Evolutionary conservation across 352 stramenopile species (phyloP).

Genomic region (Globisporangium sylvaticum): DNA sequence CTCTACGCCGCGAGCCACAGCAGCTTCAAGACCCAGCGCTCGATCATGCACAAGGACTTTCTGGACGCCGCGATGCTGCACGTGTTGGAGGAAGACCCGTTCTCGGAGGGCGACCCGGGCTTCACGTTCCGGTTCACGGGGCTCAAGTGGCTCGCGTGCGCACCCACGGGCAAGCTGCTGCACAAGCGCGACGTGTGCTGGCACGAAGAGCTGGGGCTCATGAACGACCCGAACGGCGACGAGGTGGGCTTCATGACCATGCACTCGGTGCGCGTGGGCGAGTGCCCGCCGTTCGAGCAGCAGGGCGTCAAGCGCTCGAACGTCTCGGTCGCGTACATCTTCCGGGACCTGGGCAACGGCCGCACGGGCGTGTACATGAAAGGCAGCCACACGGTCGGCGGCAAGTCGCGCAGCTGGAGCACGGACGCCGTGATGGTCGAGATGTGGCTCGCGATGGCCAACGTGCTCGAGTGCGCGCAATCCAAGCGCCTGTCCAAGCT

Average conservation of each 20-base stretch:
- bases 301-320: conserved; percentile 48
- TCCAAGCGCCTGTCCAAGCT: conserved; percentile 55
- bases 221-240: conserved; percentile 38
- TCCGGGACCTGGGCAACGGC: conserved; percentile 44
- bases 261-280: conserved; percentile 44
- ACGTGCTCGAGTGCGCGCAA: conserved; percentile 50
- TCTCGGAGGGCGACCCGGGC: conserved; percentile 42
- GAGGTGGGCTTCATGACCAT: conserved; percentile 63
- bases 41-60: conserved; percentile 58
- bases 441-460: conserved; percentile 56
- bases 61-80: conserved; percentile 55
- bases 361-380: conserved; percentile 62
- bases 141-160: conserved; percentile 58
- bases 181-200: conserved; percentile 68
- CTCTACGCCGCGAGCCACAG: conserved; percentile 46
- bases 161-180: conserved; percentile 42
- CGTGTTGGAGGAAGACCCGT: conserved; percentile 50
- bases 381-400: conserved; percentile 44
- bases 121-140: conserved; percentile 53
- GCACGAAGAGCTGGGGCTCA: conserved; percentile 56
- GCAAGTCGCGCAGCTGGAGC: conserved; percentile 57
- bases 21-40: conserved; percentile 53
- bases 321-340: conserved; percentile 62
- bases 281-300: conserved; percentile 57
- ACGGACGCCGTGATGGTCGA: conserved; percentile 49